Evolutionary conservation across 805 yeast genomes (phyloP).

Genomic region (Kuraishia molischiana): DNA sequence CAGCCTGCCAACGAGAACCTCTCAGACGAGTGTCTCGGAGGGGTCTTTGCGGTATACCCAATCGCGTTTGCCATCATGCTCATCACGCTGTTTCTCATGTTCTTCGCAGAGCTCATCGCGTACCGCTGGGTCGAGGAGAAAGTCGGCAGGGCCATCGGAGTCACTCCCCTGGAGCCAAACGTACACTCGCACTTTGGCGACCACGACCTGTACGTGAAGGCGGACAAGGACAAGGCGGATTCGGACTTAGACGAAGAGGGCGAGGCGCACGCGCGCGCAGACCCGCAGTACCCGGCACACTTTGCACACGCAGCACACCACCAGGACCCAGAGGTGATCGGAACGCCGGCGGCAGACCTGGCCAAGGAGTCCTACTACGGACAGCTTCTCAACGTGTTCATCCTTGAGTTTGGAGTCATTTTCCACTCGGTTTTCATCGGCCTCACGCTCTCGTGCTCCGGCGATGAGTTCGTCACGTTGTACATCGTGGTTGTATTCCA

Average conservation of each 20-base stretch:
- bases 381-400: constrained; percentile 44
- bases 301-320: constrained; percentile 28
- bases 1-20: constrained; percentile 60
- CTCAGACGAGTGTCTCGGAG: constrained; percentile 50
- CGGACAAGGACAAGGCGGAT: constrained; percentile 10
- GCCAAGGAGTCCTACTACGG: constrained; percentile 41
- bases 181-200: constrained; percentile 50
- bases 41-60: constrained; percentile 42
- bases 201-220: constrained; percentile 20
- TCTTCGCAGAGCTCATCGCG: constrained; percentile 40
- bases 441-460: constrained; percentile 66
- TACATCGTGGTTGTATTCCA: constrained; percentile 66
- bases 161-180: constrained; percentile 13
- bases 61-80: constrained; percentile 45
- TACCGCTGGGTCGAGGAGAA: constrained; percentile 31
- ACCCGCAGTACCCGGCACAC: constrained; percentile 22
- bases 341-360: constrained; percentile 22
- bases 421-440: constrained; percentile 84
- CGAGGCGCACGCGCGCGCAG: neutral
- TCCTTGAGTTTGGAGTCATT: constrained; percentile 70
- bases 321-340: constrained; percentile 28
- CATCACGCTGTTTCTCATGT: constrained; percentile 40
- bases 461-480: constrained; percentile 62
- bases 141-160: constrained; percentile 7
- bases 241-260: constrained; percentile 6